A percentile compares a stretch with the other conserved stretches of the same genome.
Evolutionary conservation across 2,329 filamentous ascomycete species (phyloP).

Genomic region (Alternaria metachromatica): DNA sequence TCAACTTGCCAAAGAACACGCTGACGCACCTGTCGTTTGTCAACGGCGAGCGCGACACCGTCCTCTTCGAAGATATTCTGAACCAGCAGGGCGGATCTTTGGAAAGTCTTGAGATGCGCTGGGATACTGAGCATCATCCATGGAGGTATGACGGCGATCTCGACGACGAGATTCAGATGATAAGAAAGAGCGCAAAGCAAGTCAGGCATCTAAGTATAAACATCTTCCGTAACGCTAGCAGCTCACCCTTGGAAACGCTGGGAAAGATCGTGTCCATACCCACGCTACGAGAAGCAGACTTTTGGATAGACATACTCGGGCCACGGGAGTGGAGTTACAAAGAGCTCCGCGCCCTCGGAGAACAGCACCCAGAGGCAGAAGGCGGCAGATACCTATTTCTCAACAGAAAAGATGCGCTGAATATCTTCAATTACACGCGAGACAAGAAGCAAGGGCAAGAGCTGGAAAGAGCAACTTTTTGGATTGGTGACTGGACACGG

Average conservation of each 20-base stretch:
- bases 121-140: background rate
- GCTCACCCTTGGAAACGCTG: conserved; percentile 18
- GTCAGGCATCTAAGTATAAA: conserved; percentile 20
- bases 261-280: conserved; percentile 6
- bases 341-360: conserved; percentile 3
- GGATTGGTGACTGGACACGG: conserved; percentile 13
- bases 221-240: conserved; percentile 17
- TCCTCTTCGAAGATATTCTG: conserved; percentile 3
- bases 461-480: conserved; percentile 16
- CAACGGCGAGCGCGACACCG: background rate
- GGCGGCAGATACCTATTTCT: background rate
- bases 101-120: conserved; percentile 8
- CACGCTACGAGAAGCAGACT: conserved; percentile 11
- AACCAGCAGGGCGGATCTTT: conserved; percentile 16
- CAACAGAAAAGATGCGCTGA: conserved; percentile 4
- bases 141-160: background rate
- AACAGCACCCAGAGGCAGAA: background rate
- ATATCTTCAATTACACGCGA: conserved; percentile 18
- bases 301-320: conserved; percentile 14
- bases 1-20: conserved; percentile 7
- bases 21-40: conserved; percentile 12
- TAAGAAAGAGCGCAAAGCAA: conserved; percentile 7
- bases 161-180: background rate
- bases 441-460: conserved; percentile 5
- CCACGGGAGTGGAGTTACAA: background rate